A percentile compares a stretch with the other conserved stretches of the same genome.
phyloP scores from a whole-genome alignment of 176 grass and related monocot species.

The Dactylis glomerata region DNA sequence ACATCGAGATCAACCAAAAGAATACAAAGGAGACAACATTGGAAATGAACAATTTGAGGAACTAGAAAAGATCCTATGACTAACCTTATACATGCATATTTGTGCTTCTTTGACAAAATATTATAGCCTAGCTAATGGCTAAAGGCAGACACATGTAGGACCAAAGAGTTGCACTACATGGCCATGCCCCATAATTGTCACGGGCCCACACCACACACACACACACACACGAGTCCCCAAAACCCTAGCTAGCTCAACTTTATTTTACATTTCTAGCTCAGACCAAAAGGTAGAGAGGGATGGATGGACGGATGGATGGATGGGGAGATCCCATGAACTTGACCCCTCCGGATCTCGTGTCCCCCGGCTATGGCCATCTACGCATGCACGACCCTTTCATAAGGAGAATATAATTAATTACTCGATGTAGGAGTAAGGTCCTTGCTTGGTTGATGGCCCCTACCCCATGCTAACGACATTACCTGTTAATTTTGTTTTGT shows the following conservation, averaged over 20 bases:
- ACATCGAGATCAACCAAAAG: background rate
- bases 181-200: constrained; percentile 43
- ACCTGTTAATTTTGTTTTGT: constrained; percentile 29
- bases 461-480: constrained; percentile 29
- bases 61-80: background rate
- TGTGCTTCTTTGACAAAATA: background rate
- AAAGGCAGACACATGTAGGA: constrained; percentile 21
- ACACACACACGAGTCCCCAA: constrained; percentile 37
- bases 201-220: no score
- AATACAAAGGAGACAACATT: background rate
- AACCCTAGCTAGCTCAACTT: constrained; percentile 25
- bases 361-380: constrained; percentile 13
- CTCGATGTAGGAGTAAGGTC: background rate
- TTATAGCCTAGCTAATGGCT: background rate
- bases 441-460: constrained; percentile 14
- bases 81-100: background rate
- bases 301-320: constrained; percentile 17
- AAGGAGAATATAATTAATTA: background rate
- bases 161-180: constrained; percentile 21
- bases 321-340: constrained; percentile 52
- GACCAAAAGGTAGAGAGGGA: constrained; percentile 17
- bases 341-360: constrained; percentile 55
- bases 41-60: constrained; percentile 25
- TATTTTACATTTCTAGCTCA: background rate
- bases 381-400: background rate